Base-by-base conservation (phyloP, 768 basidiomycete species). In the Roridomyces roridus region DNA sequence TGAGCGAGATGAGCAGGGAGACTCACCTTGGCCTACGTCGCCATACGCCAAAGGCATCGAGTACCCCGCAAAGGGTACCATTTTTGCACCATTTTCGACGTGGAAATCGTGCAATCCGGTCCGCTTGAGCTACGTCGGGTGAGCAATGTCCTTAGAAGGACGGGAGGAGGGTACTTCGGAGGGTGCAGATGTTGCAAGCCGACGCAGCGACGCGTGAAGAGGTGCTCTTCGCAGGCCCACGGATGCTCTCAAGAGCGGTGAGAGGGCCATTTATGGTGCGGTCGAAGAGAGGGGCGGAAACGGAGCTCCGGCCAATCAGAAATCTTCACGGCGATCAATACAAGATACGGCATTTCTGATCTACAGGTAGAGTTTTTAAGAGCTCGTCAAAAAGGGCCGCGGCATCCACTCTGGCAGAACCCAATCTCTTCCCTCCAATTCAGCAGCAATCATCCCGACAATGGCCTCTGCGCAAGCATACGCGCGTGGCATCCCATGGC, bases 21-120 rank as follows among this genome's bases (percentile, higher is more conserved):
- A 62, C 82, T 57, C 55, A 88, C 91, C 84, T 80, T 93, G 91
- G 6, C 93, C 93, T 44, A 91, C 83, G 26, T 83, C 80, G 5
- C 87, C 92, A 67, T 98, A 99, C 4, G 83, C 72, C 40, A 99
- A 79, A 0, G 96, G 97, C 96, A 99, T 99, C 5, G 86, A 84
- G 72, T 87, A 98, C 6, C 96, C 96, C 3, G 94, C 97, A 72
- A 98, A 99, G 0, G 93, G 89, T 0, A 97, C 94, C 93, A 98
- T 95, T 74, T 96, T 96, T 1, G 89, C 96, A 17, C 82, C 88
- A 70, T 91, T 79, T 58, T 86, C 70, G 42, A 92, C 70, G 69
- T 99, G 96, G 69, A 95, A 96, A 67, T 95, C 92, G 65, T 96
- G 94, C 5, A 98, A 78, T 0, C 85, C 84, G 0, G 95, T 98